phyloP scores from a whole-genome alignment of 2,329 filamentous ascomycete genomes.

The Cladophialophora carrionii region DNA sequence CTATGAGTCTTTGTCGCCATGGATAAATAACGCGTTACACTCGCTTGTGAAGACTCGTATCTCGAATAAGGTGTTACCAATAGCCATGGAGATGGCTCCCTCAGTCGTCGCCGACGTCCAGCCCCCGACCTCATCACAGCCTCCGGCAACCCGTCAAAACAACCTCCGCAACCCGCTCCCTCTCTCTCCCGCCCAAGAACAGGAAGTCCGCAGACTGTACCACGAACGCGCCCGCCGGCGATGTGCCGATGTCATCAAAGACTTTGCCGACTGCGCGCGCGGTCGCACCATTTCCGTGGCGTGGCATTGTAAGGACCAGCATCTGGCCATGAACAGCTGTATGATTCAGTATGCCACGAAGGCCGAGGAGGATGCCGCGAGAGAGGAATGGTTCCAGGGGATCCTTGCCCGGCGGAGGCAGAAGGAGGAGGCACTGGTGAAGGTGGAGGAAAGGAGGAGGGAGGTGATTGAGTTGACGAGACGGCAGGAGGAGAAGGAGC shows the following conservation, averaged over 20 bases:
- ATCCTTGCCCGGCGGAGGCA: slow-evolving; percentile 71
- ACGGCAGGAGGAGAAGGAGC: slow-evolving; percentile 36
- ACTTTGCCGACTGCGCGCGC: slow-evolving; percentile 87
- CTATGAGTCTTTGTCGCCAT: neutral
- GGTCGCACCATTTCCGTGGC: slow-evolving; percentile 84
- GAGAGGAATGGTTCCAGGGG: slow-evolving; percentile 89
- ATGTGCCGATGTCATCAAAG: slow-evolving; percentile 80
- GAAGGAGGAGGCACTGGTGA: slow-evolving; percentile 61
- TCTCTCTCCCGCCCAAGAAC: slow-evolving; percentile 78
- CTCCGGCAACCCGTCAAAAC: slow-evolving; percentile 61
- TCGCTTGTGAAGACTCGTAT: neutral
- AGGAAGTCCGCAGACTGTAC: slow-evolving; percentile 78
- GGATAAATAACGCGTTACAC: neutral
- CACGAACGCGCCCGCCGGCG: slow-evolving; percentile 75
- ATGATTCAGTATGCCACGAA: slow-evolving; percentile 92
- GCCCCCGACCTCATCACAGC: slow-evolving; percentile 45
- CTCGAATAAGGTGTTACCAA: neutral
- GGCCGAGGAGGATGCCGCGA: slow-evolving; percentile 80
- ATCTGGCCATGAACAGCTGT: slow-evolving; percentile 88
- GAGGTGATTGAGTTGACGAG: slow-evolving; percentile 45
- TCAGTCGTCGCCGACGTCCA: neutral
- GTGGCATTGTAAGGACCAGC: slow-evolving; percentile 79
- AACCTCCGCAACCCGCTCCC: slow-evolving; percentile 74
- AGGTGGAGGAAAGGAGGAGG: slow-evolving; percentile 47
- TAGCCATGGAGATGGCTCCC: slow-evolving; percentile 34